Evolutionary conservation across 192 early-diverging fungal species (phyloP), one percentile per base, ranked within the genome.

Genomic region (Coemansia sp.): DNA sequence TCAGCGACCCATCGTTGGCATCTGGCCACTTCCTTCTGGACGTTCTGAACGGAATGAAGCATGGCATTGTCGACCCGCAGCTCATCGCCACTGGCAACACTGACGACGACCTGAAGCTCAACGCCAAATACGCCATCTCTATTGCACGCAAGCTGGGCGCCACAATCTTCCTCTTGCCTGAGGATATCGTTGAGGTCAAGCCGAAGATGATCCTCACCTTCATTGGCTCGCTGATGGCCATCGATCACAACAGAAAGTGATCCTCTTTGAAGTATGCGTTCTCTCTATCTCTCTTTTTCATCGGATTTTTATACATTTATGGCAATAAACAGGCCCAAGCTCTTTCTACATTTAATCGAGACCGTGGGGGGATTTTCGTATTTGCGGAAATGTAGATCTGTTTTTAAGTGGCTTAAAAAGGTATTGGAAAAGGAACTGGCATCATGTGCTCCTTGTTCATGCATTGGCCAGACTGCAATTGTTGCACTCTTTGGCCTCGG

Each of bases 61-160:
- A 88, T 55, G 96, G 95, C 22, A 87, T 91, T 20, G 96, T 98
- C 15, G 93, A 97, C 71, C 95, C 93, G 71, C 84, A 84, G 33
- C 84, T 96, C 61, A 91, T 96, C 17, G 91, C 86, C 5, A 62
- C 75, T 3, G 96, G 94, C 7, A 60, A 40, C 49, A 54, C 66
- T 60, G 91, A 95, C 20, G 94, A 97, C 34, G 91, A 94, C 68
- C 87, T 89, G 43, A 91, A 91, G 85, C 70, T 93, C 68, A 99
- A 98, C 67, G 93, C 95, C 49, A 93, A 95, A 76, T 93, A 96
- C 59, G 95, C 96, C 52, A 98, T 99, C 59, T 96, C 95, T 7
- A 95, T 98, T 85, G 97, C 97, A 20, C 89, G 97, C 76, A 99
- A 99, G 83, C 84, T 99, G 56, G 97, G 97, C 20, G 96, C 97